Percentiles rank a stretch among this genome's conserved stretches.
Evolutionary conservation across 2,329 filamentous ascomycete genomes (phyloP).

Genomic region (Ceratocystis cacaofunesta): DNA sequence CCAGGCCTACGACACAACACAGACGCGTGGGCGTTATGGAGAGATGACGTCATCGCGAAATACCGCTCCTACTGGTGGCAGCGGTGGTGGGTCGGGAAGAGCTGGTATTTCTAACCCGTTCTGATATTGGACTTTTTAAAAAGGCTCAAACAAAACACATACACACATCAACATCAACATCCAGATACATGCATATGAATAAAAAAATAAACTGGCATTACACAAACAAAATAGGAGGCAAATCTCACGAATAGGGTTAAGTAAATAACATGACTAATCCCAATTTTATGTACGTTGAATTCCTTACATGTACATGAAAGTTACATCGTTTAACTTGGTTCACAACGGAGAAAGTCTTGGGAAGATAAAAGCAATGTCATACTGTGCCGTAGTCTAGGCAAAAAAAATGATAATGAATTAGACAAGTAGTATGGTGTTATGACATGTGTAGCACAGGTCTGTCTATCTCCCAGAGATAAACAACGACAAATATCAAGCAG

Average conservation of each 20-base stretch:
- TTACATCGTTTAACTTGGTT: too few species aligned
- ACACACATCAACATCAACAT: not conserved
- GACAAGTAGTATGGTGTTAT: not conserved
- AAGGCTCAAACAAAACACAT: not conserved
- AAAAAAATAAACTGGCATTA: not conserved
- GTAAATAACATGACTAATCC: too few species aligned
- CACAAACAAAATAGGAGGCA: too few species aligned
- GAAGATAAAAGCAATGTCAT: too few species aligned
- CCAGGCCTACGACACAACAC: conserved; percentile 95
- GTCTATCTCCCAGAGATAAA: not conserved
- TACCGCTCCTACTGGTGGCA: conserved; percentile 1
- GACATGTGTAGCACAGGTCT: too few species aligned
- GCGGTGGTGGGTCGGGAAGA: too few species aligned
- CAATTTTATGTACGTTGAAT: too few species aligned
- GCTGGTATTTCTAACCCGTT: not conserved
- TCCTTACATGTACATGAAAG: too few species aligned
- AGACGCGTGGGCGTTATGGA: conserved; percentile 78
- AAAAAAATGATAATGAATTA: not conserved
- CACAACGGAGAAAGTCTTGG: too few species aligned
- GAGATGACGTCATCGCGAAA: conserved; percentile 58
- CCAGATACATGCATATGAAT: not conserved
- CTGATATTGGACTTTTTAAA: not conserved
- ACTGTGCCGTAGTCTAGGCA: not conserved
- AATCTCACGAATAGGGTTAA: too few species aligned
- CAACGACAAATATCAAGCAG: not conserved